Base-by-base conservation (phyloP, 257 asterid genomes). In the Solanum virginianum region DNA sequence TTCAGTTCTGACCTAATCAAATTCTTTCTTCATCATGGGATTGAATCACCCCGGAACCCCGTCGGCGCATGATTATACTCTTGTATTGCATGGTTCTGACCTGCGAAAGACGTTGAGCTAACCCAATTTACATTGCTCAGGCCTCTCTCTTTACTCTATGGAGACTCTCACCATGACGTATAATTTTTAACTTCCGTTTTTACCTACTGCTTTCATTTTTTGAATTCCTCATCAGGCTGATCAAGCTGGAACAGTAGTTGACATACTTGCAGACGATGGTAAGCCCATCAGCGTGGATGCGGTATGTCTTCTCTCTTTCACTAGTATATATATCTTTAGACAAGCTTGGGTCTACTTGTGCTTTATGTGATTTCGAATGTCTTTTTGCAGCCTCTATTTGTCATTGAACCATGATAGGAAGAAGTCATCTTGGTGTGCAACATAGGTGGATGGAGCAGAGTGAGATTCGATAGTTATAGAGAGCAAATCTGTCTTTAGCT, bases 231-330 rank as follows among this genome's bases (percentile, higher is more conserved):
- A 66, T 45, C 87, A 90, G 95, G 91, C 95, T 53, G 92, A 92
- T 86, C 90, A 85, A 32, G 87, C 93, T n/a, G 94, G 94, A 81
- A 92, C 95, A 18, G 68, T 92, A 54, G 89, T 86, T 20, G 95
- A 92, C 86, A 92, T 92, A 79, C 86, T 89, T n/a, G 93, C 24
- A 47, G 93, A 89, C 15, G 93, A 92, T 85, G 93, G 92, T 14
- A 92, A 92, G 45, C 95, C 95, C 12, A 91, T 92, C 70, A 88
- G 93, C 41, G 86, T 92, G 85, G 95, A 87, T 62, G 29, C 56
- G 90, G 93, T 91, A 88, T 47, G 57, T 81, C 63, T 47, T 36
- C 71, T 63, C 82, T 51, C 79, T 66, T 71, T 43, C 81, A 81
- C 70, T 29, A 60, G 66, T 29, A 2, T 45, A 85, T 45, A 85